Percentiles rank a stretch among this genome's conserved stretches.
Conservation (phyloP, 441 rosid genomes). For the Theobroma grandiflorum region DNA sequence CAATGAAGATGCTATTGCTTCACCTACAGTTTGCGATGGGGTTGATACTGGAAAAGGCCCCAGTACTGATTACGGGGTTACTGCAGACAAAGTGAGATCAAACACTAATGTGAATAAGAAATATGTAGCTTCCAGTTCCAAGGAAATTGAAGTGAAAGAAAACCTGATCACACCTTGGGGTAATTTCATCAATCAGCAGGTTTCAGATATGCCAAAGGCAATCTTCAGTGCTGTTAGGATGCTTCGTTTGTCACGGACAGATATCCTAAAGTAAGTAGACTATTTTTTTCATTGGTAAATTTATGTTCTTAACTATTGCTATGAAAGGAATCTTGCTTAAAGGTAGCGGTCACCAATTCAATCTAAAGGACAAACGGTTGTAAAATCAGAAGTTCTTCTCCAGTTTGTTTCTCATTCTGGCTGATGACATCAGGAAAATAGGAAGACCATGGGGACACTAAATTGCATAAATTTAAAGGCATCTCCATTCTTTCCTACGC, state of each 20-base stretch:
- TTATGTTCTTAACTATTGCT: neutral
- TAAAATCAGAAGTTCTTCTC: neutral
- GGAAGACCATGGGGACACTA: neutral
- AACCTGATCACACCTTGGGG: slow-evolving; percentile 25
- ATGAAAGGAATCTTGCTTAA: neutral
- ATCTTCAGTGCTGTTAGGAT: slow-evolving; percentile 63
- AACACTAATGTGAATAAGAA: slow-evolving; percentile 23
- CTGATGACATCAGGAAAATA: neutral
- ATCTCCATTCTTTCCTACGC: neutral
- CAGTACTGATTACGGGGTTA: slow-evolving; percentile 30
- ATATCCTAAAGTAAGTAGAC: slow-evolving; percentile 74
- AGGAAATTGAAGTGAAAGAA: slow-evolving; percentile 44
- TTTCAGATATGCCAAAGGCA: slow-evolving; percentile 51
- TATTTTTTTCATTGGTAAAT: neutral
- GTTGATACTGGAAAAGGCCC: slow-evolving; percentile 27
- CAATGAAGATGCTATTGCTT: slow-evolving; percentile 25
- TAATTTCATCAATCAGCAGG: slow-evolving; percentile 32
- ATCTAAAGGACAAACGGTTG: neutral
- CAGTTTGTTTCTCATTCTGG: neutral
- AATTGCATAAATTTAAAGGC: neutral
- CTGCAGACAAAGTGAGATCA: slow-evolving; percentile 28
- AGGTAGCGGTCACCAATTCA: neutral
- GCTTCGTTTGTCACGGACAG: slow-evolving; percentile 78
- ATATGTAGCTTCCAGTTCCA: slow-evolving; percentile 46
- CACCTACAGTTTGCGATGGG: slow-evolving; percentile 16